Base-by-base conservation (phyloP, 768 basidiomycete genomes). In the Rhizopogon roseolus region DNA sequence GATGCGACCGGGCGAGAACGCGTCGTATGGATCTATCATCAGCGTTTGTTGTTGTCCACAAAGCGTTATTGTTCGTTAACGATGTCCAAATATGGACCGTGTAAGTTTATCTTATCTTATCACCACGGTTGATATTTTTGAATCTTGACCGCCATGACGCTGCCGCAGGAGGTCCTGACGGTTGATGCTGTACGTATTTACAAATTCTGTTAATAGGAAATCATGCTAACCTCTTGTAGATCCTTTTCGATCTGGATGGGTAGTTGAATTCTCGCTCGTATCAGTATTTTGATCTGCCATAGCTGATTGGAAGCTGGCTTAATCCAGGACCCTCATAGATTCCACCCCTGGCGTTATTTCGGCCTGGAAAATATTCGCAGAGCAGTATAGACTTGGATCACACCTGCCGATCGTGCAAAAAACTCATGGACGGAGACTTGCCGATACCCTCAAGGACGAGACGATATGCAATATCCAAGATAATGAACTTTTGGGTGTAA, bases 341-440 rank as follows among this genome's bases (percentile, higher is more conserved):
- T 91, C 90, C 2, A 93, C 90, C 5, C 88, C 88, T 1, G 92
- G 90, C 4, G 86, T 93, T n/a, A 58, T 82, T 49, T 78, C 78
- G 55, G 86, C 89, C 7, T 94, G 92, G 92, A 73, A 80, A 48
- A 80, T 72, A 42, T 93, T 90, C 64, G 75, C 78, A 39, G 73
- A 70, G 40, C 78, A 87, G 54, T 90, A 90, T 57, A 66, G 71
- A 55, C 64, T 73, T 61, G 73, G 85, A 29, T 78, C 78, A 1
- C 77, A 79, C 57, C 71, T 73, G 38, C 57, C 68, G 14, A 70
- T 85, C 16, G 78, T 80, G 4, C 79, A 84, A 59, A 73, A 78
- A 7, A 82, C 86, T 0, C 92, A 93, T 65, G 92, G 92, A 17
- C 79, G 90, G 48, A 76, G 92, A 53, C 73, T 91, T 11, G 73